Base-by-base conservation (phyloP, 2,329 filamentous ascomycete species). In the Diplodia corticola region DNA sequence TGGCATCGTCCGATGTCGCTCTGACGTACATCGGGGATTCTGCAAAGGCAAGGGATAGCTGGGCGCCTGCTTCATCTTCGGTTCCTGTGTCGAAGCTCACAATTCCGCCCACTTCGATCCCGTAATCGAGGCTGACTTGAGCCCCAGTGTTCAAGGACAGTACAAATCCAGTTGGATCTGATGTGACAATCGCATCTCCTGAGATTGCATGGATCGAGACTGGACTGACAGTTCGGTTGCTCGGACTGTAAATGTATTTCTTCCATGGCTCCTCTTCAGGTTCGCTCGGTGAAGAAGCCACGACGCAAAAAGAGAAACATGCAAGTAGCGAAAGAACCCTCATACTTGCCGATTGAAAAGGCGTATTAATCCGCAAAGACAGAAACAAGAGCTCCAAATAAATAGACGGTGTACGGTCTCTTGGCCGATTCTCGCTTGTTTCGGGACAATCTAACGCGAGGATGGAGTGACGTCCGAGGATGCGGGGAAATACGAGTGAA, bases 101-200 rank as follows among this genome's bases (percentile, higher is more conserved):
- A 64, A 87, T 81, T 2, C 86, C 86, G 44, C 85, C 85, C 5
- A 88, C 84, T 71, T 87, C 84, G 20, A 81, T 77, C 2, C 85
- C 85, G 71, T 88, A 88, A 72, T 88, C 86, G 64, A 86, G 85
- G 2, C 57, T 61, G 10, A 61, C 57, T 10, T 61, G 40, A 13
- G 40, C 40, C 9, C 10, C 17, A 13, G 57, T 26, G 13, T 61
- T 24, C 3, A 61, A 17, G 28, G 57, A 35, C 2, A 49, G n/a
- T 4, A 49, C n/a, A 9, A 35, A 33, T 6, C 40, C 57, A 13
- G 35, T 30, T 12, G n/a, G 15, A 12, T 61, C 17, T 4, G 57
- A 61, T 15, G 40, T 49, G 5, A 61, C 28, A 17, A 49, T 26
- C 5, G 44, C 57, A 40, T 61, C 57, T 17, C 57, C 57, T 2